Conservation (phyloP, 2,329 filamentous ascomycete genomes). For the Trichoderma brevicompactum region DNA sequence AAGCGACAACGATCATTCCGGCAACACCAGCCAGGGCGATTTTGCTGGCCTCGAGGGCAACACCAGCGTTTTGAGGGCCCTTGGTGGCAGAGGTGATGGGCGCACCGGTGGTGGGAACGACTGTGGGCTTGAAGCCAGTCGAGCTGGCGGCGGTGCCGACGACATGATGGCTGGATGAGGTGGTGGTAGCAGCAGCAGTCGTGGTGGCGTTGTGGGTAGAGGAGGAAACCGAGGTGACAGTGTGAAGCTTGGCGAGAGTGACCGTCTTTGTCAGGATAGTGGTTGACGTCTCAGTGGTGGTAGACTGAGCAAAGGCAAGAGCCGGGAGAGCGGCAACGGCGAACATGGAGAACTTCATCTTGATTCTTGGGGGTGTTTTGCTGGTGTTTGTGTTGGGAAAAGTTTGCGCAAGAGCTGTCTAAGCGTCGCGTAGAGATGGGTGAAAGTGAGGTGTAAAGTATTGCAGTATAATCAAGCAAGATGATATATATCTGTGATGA, state of each 20-base stretch:
- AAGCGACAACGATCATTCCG: slow-evolving; percentile 54
- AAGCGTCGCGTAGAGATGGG: slow-evolving; percentile 28
- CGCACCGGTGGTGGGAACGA: slow-evolving; percentile 35
- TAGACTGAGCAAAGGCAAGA: slow-evolving; percentile 53
- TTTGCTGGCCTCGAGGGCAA: slow-evolving; percentile 49
- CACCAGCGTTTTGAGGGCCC: slow-evolving; percentile 48
- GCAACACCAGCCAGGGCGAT: slow-evolving; percentile 55
- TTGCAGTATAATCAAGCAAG: slow-evolving; percentile 5
- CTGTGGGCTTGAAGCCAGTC: slow-evolving; percentile 33
- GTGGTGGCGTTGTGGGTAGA: slow-evolving; percentile 43
- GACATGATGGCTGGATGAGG: slow-evolving; percentile 35
- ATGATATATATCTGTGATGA: slow-evolving; percentile 10
- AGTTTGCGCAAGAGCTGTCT: slow-evolving; percentile 36
- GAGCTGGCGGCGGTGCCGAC: slow-evolving; percentile 30
- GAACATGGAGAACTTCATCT: slow-evolving; percentile 49
- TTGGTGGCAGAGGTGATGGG: slow-evolving; percentile 43
- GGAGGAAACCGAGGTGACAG: slow-evolving; percentile 37
- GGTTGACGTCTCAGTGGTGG: slow-evolving; percentile 46
- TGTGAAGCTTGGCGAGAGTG: slow-evolving; percentile 54
- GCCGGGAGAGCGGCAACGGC: slow-evolving; percentile 58
- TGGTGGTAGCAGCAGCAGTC: slow-evolving; percentile 41
- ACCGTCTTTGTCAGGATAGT: slow-evolving; percentile 53
- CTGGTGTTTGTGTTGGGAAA: slow-evolving; percentile 26
- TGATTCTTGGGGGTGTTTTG: slow-evolving; percentile 33
- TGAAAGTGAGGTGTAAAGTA: slow-evolving; percentile 8